These are phyloP conservation scores for Parachaetomium inaequale DNA, from an alignment of 495 filamentous ascomycete species.

Conservation along the genomic window DNA sequence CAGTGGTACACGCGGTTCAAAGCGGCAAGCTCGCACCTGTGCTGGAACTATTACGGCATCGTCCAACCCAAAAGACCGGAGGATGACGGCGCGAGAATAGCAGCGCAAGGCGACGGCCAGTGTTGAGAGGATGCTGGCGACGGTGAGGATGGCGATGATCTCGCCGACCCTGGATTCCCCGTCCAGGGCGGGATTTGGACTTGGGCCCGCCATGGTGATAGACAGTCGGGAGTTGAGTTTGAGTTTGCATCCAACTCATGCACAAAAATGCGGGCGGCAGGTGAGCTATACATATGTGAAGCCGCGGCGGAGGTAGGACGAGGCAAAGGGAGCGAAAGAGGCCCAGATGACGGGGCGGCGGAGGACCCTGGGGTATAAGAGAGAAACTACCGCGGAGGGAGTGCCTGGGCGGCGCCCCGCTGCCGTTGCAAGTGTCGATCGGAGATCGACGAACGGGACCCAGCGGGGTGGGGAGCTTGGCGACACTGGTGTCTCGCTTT, in stretches of 20 bases:
- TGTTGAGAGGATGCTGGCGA: slow-evolving; percentile 14
- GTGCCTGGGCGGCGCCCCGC: not conserved
- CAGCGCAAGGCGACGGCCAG: slow-evolving; percentile 9
- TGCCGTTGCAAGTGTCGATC: not conserved
- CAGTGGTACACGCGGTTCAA: not conserved
- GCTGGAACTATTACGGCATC: slow-evolving; percentile 19
- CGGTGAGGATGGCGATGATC: slow-evolving; percentile 16
- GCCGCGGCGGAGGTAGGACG: too few relatives aligned
- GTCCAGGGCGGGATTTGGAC: slow-evolving; percentile 19
- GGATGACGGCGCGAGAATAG: slow-evolving; percentile 18
- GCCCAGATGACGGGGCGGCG: too few relatives aligned
- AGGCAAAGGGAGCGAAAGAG: too few relatives aligned
- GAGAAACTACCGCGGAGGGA: too few relatives aligned
- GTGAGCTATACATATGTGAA: not conserved
- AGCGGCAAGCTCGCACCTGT: slow-evolving; percentile 2
- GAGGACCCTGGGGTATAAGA: too few relatives aligned
- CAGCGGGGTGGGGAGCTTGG: not conserved
- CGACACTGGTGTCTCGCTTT: not conserved
- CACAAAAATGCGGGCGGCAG: not conserved
- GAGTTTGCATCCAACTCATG: not conserved
- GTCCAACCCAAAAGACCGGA: slow-evolving; percentile 18
- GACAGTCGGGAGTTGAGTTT: not conserved
- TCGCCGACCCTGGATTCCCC: slow-evolving; percentile 17
- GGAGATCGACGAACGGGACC: not conserved
- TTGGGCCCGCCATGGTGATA: slow-evolving; percentile 12